Conservation (phyloP, 805 yeast species). For the Yarrowia divulgata region DNA sequence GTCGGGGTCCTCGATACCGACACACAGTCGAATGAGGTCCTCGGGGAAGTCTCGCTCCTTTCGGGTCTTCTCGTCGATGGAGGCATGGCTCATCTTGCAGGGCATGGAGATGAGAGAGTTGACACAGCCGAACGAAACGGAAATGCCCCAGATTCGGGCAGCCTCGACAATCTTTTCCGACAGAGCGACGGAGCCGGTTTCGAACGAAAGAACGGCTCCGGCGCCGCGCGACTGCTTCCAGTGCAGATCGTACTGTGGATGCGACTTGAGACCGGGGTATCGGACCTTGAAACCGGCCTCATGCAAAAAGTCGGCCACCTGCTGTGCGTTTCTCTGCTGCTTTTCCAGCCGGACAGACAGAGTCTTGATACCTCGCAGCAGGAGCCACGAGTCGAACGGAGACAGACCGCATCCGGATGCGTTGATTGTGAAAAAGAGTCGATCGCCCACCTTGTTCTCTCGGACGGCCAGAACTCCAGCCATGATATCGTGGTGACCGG, state of each 20-base stretch:
- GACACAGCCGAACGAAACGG: constrained; percentile 94
- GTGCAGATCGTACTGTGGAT: constrained; percentile 84
- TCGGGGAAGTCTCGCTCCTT: constrained; percentile 91
- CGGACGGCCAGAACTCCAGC: constrained; percentile 88
- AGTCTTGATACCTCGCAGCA: constrained; percentile 88
- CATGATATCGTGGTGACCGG: constrained; percentile 97
- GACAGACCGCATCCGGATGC: constrained; percentile 90
- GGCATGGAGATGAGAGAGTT: constrained; percentile 93
- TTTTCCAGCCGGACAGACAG: constrained; percentile 84
- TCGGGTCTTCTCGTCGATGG: constrained; percentile 86
- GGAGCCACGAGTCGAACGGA: constrained; percentile 92
- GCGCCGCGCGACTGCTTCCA: constrained; percentile 78
- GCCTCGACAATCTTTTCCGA: constrained; percentile 77
- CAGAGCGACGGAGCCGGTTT: constrained; percentile 75
- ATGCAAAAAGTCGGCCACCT: constrained; percentile 76
- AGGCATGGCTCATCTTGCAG: constrained; percentile 96
- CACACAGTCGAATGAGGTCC: constrained; percentile 86
- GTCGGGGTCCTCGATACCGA: constrained; percentile 84
- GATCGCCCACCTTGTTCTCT: constrained; percentile 67
- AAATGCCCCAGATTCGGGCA: constrained; percentile 81
- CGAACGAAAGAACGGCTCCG: constrained; percentile 89
- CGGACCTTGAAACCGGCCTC: constrained; percentile 75
- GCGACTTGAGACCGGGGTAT: constrained; percentile 82
- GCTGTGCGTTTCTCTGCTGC: constrained; percentile 82
- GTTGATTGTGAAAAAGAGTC: constrained; percentile 78